These are phyloP conservation scores for Arabis hirsuta DNA, from an alignment of 345 rosid species.

Conservation along the genomic window DNA sequence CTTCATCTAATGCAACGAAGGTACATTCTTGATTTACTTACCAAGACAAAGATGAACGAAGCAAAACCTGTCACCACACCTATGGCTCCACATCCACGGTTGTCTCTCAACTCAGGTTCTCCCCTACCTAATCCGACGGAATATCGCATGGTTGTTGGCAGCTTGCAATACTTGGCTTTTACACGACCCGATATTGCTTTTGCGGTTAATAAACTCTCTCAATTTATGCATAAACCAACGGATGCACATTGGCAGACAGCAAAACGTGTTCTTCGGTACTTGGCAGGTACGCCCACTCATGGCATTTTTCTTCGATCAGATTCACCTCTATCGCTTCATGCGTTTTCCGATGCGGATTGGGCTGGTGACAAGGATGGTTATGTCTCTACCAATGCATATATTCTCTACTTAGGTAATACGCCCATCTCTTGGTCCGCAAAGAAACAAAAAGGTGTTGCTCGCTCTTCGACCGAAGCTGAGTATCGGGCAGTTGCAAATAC, in stretches of 20 bases:
- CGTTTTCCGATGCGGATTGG: neutral
- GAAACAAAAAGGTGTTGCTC: neutral
- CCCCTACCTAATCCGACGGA: neutral
- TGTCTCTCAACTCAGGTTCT: neutral
- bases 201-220: neutral
- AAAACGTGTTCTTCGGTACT: neutral
- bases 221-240: neutral
- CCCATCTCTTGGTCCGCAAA: neutral
- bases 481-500: neutral
- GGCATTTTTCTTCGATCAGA: neutral
- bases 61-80: neutral
- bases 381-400: neutral
- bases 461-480: neutral
- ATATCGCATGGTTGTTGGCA: neutral
- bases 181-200: neutral
- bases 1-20: neutral
- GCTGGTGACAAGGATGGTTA: neutral
- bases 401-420: neutral
- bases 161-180: neutral
- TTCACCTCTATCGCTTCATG: neutral
- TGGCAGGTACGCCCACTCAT: neutral
- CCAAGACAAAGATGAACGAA: neutral
- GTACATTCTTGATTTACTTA: neutral
- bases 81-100: neutral
- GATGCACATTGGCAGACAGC: neutral